phyloP scores from a whole-genome alignment of 345 rosid genomes.

The Populus ilicifolia region DNA sequence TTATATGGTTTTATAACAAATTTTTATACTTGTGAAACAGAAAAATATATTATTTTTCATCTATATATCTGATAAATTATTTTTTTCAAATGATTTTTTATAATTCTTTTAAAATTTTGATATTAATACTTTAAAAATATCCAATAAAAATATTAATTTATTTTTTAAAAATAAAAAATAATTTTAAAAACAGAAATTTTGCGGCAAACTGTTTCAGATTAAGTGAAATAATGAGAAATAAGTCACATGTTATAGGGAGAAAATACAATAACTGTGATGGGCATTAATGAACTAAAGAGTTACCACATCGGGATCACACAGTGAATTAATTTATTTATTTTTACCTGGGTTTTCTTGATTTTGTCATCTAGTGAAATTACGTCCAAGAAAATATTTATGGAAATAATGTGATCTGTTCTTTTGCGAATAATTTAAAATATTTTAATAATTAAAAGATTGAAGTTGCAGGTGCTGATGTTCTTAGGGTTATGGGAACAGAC shows the following conservation, averaged over 20 bases:
- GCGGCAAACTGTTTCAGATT: not conserved
- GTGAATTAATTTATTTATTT: slow-evolving; percentile 1
- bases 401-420: slow-evolving; percentile 16
- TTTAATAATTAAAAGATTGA: slow-evolving; percentile 25
- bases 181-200: no score
- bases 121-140: no score
- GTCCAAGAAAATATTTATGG: not conserved
- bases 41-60: no score
- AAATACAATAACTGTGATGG: not conserved
- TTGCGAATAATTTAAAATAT: slow-evolving; percentile 2
- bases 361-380: slow-evolving; percentile 1
- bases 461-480: slow-evolving; percentile 49
- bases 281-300: slow-evolving; percentile 1
- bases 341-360: slow-evolving; percentile 12
- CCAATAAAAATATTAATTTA: no score
- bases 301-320: slow-evolving; percentile 2
- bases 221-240: not conserved
- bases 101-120: no score
- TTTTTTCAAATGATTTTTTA: no score
- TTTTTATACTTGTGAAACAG: no score
- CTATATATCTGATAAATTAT: no score
- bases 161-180: no score
- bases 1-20: no score
- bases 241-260: not conserved
- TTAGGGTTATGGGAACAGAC: slow-evolving; percentile 33